A percentile compares a stretch with the other conserved stretches of the same genome.
Evolutionary conservation across 441 rosid genomes (phyloP).

Genomic region (Corymbia citriodora): DNA sequence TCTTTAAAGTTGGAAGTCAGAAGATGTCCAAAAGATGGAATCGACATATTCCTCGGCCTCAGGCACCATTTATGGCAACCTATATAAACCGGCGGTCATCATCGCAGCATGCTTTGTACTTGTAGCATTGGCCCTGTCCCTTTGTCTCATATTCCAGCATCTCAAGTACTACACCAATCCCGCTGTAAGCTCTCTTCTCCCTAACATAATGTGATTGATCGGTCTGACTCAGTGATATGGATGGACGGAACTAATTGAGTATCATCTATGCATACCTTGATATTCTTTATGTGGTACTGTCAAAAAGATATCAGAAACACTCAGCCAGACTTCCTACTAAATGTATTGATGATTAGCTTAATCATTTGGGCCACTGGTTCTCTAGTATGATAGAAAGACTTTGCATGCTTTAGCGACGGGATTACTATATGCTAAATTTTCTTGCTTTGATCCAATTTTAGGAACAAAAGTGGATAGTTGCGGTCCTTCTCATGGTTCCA

Average conservation of each 20-base stretch:
- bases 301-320: background rate
- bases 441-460: constrained; percentile 14
- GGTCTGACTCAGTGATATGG: background rate
- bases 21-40: constrained; percentile 12
- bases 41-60: background rate
- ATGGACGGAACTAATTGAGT: background rate
- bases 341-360: background rate
- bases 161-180: constrained; percentile 86
- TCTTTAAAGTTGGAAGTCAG: background rate
- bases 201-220: background rate
- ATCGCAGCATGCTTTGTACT: constrained; percentile 64
- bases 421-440: background rate
- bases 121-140: constrained; percentile 49
- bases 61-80: constrained; percentile 29
- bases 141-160: constrained; percentile 55
- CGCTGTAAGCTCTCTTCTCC: constrained; percentile 31
- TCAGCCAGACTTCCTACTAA: background rate
- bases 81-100: constrained; percentile 50
- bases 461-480: constrained; percentile 95
- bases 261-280: background rate
- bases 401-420: background rate
- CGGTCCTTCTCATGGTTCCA: constrained; percentile 82
- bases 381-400: background rate
- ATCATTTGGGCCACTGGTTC: background rate
- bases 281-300: background rate